Evolutionary conservation across 2,329 filamentous ascomycete genomes (phyloP), one percentile per base, ranked within the genome.

Genomic region (Diaporthe citri): DNA sequence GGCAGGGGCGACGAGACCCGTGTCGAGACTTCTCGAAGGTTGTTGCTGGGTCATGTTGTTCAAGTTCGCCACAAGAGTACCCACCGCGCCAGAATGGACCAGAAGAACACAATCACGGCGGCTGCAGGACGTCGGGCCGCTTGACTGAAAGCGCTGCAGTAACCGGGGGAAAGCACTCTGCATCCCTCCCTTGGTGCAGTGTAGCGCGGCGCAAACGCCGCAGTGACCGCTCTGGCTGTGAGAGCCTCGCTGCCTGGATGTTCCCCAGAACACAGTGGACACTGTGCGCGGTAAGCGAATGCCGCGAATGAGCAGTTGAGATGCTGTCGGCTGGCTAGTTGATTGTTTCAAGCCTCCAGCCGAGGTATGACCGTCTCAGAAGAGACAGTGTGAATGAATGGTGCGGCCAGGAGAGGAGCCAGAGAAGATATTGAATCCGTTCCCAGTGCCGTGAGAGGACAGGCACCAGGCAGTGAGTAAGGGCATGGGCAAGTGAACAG

Each of bases 301-400:
- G 28, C 46, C 31, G 57, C 20, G n/a, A 25, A 10, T 10, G 12
- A 56, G 8, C 20, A 5, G 48, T 43, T 34, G 71, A 46, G 39
- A 62, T 31, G 22, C 28, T 31, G 22, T 28, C 70, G 43, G 13
- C 36, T 51, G 22, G 48, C 36, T 55, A 51, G 13, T 20, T 31
- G 25, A 64, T 34, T 34, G 28, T 46, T 31, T 34, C 41, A 48
- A 43, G 57, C 39, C 15, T 55, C n/a, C 34, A 64, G 71, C 46
- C 57, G 46, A 15, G 8, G 57, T 64, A 22, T 43, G 46, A 46
- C 71, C 3, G 71, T 72, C 34, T 64, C 57, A 43, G 15, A 17
- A 20, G 36, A 52, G 55, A 20, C 41, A 13, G n/a, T 43, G 57
- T 55, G 36, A 56, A 52, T 9, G 56, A 34, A 9, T 6, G 52